Evolutionary conservation across 768 basidiomycete genomes (phyloP).

Genomic region (Leccinum disarticulatum): DNA sequence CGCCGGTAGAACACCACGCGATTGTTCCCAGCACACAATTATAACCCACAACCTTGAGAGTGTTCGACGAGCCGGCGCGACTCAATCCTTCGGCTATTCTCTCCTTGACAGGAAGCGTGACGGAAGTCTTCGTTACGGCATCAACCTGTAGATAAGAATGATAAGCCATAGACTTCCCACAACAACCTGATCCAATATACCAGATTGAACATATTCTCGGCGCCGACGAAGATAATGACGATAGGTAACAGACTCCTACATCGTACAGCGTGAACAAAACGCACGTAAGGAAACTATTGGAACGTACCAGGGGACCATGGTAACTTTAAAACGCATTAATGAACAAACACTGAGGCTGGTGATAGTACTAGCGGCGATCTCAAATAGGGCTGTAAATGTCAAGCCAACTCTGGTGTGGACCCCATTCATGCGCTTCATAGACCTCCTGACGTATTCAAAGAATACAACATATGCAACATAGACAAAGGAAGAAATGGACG

Average conservation of each 20-base stretch:
- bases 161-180: conserved; percentile 24
- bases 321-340: conserved; percentile 82
- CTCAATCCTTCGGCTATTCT: conserved; percentile 91
- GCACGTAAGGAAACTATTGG: conserved; percentile 1
- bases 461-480: conserved; percentile 78
- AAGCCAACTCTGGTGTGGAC: conserved; percentile 91
- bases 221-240: conserved; percentile 92
- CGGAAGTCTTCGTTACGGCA: conserved; percentile 79
- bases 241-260: conserved; percentile 85
- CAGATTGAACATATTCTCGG: conserved; percentile 96
- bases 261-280: conserved; percentile 10
- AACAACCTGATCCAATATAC: conserved; percentile 44
- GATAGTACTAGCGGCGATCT: conserved; percentile 89
- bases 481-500: conserved; percentile 66
- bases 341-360: conserved; percentile 93
- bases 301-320: conserved; percentile 84
- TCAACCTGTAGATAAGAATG: conserved; percentile 57
- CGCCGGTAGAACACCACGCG: conserved; percentile 70
- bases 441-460: conserved; percentile 71
- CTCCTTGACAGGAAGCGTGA: conserved; percentile 87
- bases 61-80: conserved; percentile 86
- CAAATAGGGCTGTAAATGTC: conserved; percentile 89
- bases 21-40: conserved; percentile 77
- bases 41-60: conserved; percentile 88
- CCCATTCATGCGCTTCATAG: conserved; percentile 72